Base-by-base conservation (phyloP, 495 filamentous ascomycete species). In the Aspergillus affinis region DNA sequence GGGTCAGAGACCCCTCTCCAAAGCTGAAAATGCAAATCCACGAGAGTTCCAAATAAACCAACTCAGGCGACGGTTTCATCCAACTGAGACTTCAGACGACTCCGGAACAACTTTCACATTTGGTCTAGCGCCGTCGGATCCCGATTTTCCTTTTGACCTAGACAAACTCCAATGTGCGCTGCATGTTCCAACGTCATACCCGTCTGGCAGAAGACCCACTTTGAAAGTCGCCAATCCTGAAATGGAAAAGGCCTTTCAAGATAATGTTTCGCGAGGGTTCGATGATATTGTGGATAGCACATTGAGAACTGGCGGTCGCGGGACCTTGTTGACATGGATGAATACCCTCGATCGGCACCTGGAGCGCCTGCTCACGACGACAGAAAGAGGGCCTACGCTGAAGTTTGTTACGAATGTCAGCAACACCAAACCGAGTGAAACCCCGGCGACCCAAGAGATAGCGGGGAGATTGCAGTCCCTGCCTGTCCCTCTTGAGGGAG, bases 81-180 rank as follows among this genome's bases (percentile, higher is more conserved):
- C 89, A 29, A 76, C 78, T 19, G 84, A 90, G 65, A 76, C 73
- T 17, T 74, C 72, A 10, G 72, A 82, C 55, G 70, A 80, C 36
- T 75, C 80, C 54, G 84, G 81, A 13, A 84, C 80, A 7, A 79
- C 80, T 15, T 71, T 93, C 20, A 70, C 74, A 0, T 90, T 96
- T 69, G 78, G 76, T 20, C 63, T 97, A 57, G 73, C 70, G 15
- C 92, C 92, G 6, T 93, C 90, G n/a, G 92, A 95, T 67, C 91
- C 91, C 0, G 91, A 95, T 67, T 93, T 93, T 61, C 87, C 91
- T 6, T 95, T 90, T 60, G 89, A 92, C 20, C 74, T 95, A 60
- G 82, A 87, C 12, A 78, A 78, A 20, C 75, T 95, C n/a, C 78
- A 89, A 57, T 92, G 91, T 66, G 76, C 84, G 2, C 76, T 97